phyloP scores from a whole-genome alignment of 1,284 basidiomycete genomes.

The Nidula niveotomentosa region DNA sequence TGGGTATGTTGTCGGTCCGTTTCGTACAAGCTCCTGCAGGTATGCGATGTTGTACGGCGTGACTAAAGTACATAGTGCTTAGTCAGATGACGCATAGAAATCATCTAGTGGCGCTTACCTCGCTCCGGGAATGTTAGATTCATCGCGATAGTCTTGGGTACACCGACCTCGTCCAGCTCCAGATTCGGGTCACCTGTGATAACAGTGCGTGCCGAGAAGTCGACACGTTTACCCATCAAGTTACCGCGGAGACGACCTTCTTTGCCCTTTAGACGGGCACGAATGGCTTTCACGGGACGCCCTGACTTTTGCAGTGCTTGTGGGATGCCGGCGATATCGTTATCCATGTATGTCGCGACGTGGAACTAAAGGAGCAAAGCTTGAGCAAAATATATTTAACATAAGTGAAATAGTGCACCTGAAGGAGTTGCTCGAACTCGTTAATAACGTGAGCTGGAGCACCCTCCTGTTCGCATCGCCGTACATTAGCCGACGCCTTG shows the following conservation, averaged over 20 bases:
- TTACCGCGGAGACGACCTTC: slow-evolving; percentile 98
- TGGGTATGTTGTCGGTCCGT: slow-evolving; percentile 94
- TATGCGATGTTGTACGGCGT: slow-evolving; percentile 98
- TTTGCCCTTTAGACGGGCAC: slow-evolving; percentile 97
- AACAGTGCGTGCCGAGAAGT: slow-evolving; percentile 98
- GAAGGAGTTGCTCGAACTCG: slow-evolving; percentile 95
- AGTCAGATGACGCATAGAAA: slow-evolving; percentile 3
- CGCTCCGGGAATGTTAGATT: slow-evolving; percentile 98
- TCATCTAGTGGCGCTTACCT: slow-evolving; percentile 49
- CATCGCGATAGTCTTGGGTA: slow-evolving; percentile 97
- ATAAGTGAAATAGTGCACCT: slow-evolving; percentile 45
- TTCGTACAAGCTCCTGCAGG: slow-evolving; percentile 94
- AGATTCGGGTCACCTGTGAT: slow-evolving; percentile 99
- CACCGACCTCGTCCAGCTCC: slow-evolving; percentile 96
- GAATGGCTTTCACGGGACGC: slow-evolving; percentile 97
- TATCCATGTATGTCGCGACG: slow-evolving; percentile 99
- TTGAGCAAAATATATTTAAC: too few relatives aligned
- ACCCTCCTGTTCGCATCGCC: slow-evolving; percentile 94
- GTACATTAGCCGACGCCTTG: slow-evolving; percentile 91
- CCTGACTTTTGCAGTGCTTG: slow-evolving; percentile 98
- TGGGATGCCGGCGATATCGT: slow-evolving; percentile 98
- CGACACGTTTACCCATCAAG: slow-evolving; percentile 99
- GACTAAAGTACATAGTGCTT: slow-evolving; percentile 46
- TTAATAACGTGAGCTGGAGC: slow-evolving; percentile 95
- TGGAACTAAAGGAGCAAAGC: slow-evolving; percentile 67